Evolutionary conservation across 768 basidiomycete genomes (phyloP), one percentile per base, ranked within the genome.

Genomic region (Boletus barrowsii): DNA sequence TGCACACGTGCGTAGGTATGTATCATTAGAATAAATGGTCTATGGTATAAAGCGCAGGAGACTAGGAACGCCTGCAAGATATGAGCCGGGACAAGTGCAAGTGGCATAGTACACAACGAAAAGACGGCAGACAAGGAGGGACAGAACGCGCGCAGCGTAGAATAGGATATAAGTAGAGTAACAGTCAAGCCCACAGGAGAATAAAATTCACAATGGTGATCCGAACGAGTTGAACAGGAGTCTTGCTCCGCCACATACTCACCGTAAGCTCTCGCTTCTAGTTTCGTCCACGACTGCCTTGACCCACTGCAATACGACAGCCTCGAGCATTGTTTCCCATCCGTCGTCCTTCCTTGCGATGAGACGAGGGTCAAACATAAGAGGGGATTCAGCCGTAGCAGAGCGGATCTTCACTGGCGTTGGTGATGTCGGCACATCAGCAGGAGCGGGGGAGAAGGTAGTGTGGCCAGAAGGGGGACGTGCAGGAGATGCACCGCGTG

Each of bases 271-370:
- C 51, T 69, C 78, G 44, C 67, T 72, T 69, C 82, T 82, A 71
- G 69, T 72, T 72, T 96, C 93, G 36, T 82, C 79, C 4, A 90
- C 80, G 8, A 86, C 84, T 29, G 78, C 83, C 22, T 76, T 74
- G 51, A 85, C 76, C 93, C 93, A 95, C 35, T 76, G 72, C 40
- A 80, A 44, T 11, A 93, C 70, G 0, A 82, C 77, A 20, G 62
- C 62, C 66, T 88, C 83, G 6, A 96, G 75, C 87, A 93, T 90
- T 24, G 74, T 73, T 52, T 91, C 86, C 93, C 93, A 96, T 0
- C 88, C 90, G 0, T 79, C 77, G 11, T 88, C 91, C 53, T 77
- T 82, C 54, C 82, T 76, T 29, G 91, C 93, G 3, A 94, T 81
- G 3, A 83, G 68, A 42, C 80, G 79, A 0, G 89, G 83, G 62